Conservation (phyloP, 352 stramenopile species). For the Salisapilia sapeloensis region DNA sequence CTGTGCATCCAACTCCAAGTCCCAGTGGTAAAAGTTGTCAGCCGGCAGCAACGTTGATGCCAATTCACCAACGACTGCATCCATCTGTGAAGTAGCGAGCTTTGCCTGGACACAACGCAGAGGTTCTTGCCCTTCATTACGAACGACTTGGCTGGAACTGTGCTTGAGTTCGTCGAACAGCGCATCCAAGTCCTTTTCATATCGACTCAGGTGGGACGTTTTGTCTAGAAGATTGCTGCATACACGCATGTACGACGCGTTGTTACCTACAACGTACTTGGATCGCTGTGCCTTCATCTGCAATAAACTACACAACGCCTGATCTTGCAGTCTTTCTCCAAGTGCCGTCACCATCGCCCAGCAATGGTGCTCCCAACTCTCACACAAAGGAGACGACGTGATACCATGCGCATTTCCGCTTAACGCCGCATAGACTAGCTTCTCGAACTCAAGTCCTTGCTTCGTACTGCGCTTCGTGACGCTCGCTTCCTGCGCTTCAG, state of each 20-base stretch:
- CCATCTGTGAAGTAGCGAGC: conserved; percentile 55
- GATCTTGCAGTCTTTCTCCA: conserved; percentile 53
- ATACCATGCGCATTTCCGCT: conserved; percentile 55
- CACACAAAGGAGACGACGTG: conserved; percentile 41
- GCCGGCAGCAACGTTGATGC: conserved; percentile 23
- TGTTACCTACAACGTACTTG: conserved; percentile 51
- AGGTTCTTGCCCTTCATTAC: conserved; percentile 46
- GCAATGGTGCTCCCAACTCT: conserved; percentile 75
- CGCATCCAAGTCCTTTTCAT: conserved; percentile 37
- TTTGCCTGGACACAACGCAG: conserved; percentile 67
- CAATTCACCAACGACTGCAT: conserved; percentile 59
- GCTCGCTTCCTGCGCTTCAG: conserved; percentile 21
- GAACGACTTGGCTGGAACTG: conserved; percentile 41
- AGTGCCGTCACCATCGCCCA: conserved; percentile 64
- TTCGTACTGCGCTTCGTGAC: conserved; percentile 47
- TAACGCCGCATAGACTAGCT: conserved; percentile 64
- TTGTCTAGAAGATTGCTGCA: conserved; percentile 40
- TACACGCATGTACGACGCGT: conserved; percentile 32
- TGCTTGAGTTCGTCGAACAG: conserved; percentile 64
- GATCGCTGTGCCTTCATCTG: conserved; percentile 65
- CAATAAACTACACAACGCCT: conserved; percentile 41
- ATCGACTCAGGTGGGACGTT: conserved; percentile 59
- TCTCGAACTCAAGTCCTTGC: conserved; percentile 50
- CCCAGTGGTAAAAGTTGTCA: conserved; percentile 45
- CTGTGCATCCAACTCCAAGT: conserved; percentile 25